These are phyloP conservation scores for Daucus carota DNA, from an alignment of 129 eudicot species.

Conservation along the genomic window DH1_v3.0 NC_030386.2:21115001-21115500, in stretches of 20 bases:
- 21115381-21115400: not conserved
- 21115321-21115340: not conserved
- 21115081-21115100: not conserved
- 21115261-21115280: not conserved
- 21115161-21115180: slow-evolving; percentile 76
- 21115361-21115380: not conserved
- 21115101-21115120: slow-evolving; percentile 3
- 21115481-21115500: not conserved
- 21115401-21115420: not conserved
- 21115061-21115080: slow-evolving; percentile 17
- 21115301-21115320: not conserved
- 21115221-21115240: not conserved
- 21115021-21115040: slow-evolving; percentile 87
- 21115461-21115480: not conserved
- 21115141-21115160: slow-evolving; percentile 64
- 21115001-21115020: slow-evolving; percentile 80
- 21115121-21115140: slow-evolving; percentile 2
- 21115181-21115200: slow-evolving; percentile 97
- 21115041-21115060: slow-evolving; percentile 78
- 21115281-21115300: not conserved
- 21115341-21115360: not conserved
- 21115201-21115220: slow-evolving; percentile 74
- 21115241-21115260: not conserved
- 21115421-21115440: not conserved
- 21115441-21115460: not conserved